Evolutionary conservation across 2,329 filamentous ascomycete genomes (phyloP).

Genomic region (Aspergillus phoenicis): DNA sequence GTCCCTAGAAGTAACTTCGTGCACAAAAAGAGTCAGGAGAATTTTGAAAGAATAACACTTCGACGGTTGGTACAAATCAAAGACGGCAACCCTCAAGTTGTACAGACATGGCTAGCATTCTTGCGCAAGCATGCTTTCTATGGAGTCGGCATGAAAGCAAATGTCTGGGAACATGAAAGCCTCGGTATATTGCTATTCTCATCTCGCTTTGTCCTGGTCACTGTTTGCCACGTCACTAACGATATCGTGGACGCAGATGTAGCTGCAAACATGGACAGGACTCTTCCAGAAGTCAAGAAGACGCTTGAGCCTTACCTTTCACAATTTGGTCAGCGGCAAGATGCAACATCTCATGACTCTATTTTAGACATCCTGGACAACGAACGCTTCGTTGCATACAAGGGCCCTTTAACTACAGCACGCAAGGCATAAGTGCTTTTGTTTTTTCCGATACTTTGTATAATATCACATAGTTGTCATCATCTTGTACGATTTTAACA

Average conservation of each 20-base stretch:
- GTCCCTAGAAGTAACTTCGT: slow-evolving; percentile 88
- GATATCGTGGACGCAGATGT: slow-evolving; percentile 35
- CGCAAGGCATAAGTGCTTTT: slow-evolving; percentile 24
- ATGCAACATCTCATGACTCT: slow-evolving; percentile 30
- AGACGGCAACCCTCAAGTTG: slow-evolving; percentile 84
- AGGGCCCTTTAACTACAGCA: slow-evolving; percentile 38
- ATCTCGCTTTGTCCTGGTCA: neutral
- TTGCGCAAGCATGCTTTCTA: slow-evolving; percentile 89
- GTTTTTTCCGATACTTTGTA: neutral
- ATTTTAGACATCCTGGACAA: slow-evolving; percentile 41
- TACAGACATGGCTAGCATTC: slow-evolving; percentile 91
- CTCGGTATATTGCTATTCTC: slow-evolving; percentile 57
- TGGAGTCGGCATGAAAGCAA: slow-evolving; percentile 98
- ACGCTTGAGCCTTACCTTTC: slow-evolving; percentile 44
- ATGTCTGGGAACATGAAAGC: slow-evolving; percentile 84
- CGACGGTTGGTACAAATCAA: slow-evolving; percentile 87
- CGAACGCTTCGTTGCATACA: slow-evolving; percentile 40
- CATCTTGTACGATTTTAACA: neutral
- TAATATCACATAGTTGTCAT: slow-evolving; percentile 4
- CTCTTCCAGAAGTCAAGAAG: slow-evolving; percentile 42
- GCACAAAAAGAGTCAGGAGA: slow-evolving; percentile 96
- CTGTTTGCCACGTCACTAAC: neutral
- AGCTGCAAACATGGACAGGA: slow-evolving; percentile 43
- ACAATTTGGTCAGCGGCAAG: slow-evolving; percentile 45
- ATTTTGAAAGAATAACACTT: slow-evolving; percentile 89